phyloP scores from a whole-genome alignment of 129 eudicot species.

The Lactuca saligna region DNA sequence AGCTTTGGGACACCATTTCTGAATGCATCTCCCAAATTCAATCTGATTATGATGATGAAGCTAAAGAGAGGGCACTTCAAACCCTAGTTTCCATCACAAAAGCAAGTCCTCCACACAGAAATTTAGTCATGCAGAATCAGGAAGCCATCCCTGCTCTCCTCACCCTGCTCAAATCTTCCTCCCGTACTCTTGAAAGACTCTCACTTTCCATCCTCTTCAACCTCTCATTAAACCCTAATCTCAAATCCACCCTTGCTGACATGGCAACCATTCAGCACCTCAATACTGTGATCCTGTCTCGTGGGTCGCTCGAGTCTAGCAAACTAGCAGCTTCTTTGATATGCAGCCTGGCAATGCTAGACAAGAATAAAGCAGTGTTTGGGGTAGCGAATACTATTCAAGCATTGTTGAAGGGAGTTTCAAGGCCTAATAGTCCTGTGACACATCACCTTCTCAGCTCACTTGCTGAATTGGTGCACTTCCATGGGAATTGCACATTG shows the following conservation, averaged over 20 bases:
- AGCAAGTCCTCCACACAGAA: conserved; percentile 63
- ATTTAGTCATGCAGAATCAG: conserved; percentile 50
- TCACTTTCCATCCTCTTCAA: conserved; percentile 69
- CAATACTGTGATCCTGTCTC: conserved; percentile 45
- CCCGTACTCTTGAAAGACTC: conserved; percentile 38
- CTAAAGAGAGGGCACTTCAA: conserved; percentile 48
- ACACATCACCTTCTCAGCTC: conserved; percentile 74
- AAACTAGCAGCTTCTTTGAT: conserved; percentile 68
- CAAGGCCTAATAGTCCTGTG: conserved; percentile 39
- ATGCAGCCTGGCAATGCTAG: conserved; percentile 79
- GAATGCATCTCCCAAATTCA: conserved; percentile 54
- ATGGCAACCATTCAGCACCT: conserved; percentile 53
- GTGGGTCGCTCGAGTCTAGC: conserved; percentile 42
- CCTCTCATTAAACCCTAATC: conserved; percentile 71
- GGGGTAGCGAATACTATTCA: conserved; percentile 68
- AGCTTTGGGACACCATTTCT: conserved; percentile 46
- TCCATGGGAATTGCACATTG: conserved; percentile 81
- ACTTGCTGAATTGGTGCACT: conserved; percentile 68
- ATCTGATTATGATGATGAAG: conserved; percentile 35
- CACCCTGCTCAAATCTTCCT: conserved; percentile 43
- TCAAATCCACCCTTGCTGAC: conserved; percentile 52
- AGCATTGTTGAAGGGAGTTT: conserved; percentile 51
- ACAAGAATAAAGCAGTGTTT: conserved; percentile 78
- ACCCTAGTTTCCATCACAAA: conserved; percentile 59
- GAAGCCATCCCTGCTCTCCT: conserved; percentile 45